phyloP scores from a whole-genome alignment of 129 eudicot species.

The Tagetes patula region DNA sequence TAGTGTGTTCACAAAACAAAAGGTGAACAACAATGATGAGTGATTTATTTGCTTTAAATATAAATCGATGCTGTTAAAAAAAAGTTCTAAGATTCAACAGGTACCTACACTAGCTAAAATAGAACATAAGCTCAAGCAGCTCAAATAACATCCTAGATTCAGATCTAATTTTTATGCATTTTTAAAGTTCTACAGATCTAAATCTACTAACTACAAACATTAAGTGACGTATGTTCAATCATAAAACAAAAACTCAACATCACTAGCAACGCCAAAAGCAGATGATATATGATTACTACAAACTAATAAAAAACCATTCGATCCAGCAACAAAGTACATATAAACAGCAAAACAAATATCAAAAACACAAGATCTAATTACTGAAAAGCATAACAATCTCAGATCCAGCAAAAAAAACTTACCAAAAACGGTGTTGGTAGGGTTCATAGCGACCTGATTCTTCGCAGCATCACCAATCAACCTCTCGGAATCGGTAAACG shows the following conservation, averaged over 20 bases:
- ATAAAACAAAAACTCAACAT: not conserved
- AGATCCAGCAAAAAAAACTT: slow-evolving; percentile 17
- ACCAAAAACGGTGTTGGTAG: slow-evolving; percentile 61
- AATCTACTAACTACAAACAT: not conserved
- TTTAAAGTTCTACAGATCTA: not conserved
- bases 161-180: not conserved
- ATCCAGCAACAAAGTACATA: not conserved
- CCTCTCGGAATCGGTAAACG: slow-evolving; percentile 53
- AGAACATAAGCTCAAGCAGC: not conserved
- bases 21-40: too few relatives aligned
- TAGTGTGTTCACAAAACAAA: too few relatives aligned
- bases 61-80: too few relatives aligned
- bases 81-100: too few relatives aligned
- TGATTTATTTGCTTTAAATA: too few relatives aligned
- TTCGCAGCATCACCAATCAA: slow-evolving; percentile 60
- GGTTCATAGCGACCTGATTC: slow-evolving; percentile 73
- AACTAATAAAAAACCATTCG: not conserved
- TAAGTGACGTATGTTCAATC: not conserved
- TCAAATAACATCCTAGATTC: not conserved
- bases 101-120: too few relatives aligned
- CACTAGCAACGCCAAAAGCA: not conserved
- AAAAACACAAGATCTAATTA: slow-evolving; percentile 2
- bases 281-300: not conserved
- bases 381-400: not conserved
- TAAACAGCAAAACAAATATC: not conserved